Percentiles rank a stretch among this genome's conserved stretches.
phyloP scores from a whole-genome alignment of 345 rosid species.

The Lepidium africanum region DNA sequence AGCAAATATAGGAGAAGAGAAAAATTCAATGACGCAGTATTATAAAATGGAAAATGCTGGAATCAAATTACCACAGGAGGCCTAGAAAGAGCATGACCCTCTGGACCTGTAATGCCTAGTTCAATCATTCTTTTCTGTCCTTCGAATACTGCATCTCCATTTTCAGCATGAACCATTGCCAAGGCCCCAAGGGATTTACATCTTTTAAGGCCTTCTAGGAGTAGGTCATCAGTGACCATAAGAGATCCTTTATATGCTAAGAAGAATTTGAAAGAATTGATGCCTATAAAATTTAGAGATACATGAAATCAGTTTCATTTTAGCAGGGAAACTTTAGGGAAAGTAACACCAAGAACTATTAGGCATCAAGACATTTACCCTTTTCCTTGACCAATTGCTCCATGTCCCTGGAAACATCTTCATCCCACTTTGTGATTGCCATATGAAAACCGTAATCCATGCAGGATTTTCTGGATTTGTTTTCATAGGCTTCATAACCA shows the following conservation, averaged over 20 bases:
- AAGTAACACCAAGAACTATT: neutral
- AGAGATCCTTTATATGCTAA: slow-evolving; percentile 85
- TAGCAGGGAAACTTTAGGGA: neutral
- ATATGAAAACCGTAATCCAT: slow-evolving; percentile 99
- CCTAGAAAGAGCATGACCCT: slow-evolving; percentile 94
- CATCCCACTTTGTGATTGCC: slow-evolving; percentile 95
- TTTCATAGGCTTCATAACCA: slow-evolving; percentile 65
- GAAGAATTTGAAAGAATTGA: slow-evolving; percentile 98
- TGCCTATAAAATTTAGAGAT: slow-evolving; percentile 39
- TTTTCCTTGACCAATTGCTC: slow-evolving; percentile 80
- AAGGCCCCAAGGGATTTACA: slow-evolving; percentile 96
- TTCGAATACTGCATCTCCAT: slow-evolving; percentile 94
- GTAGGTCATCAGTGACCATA: slow-evolving; percentile 82
- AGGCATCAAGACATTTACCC: slow-evolving; percentile 34
- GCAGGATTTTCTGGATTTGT: slow-evolving; percentile 62
- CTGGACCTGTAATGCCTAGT: slow-evolving; percentile 94
- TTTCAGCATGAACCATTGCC: slow-evolving; percentile 99
- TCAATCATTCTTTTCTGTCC: slow-evolving; percentile 91
- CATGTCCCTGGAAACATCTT: slow-evolving; percentile 74
- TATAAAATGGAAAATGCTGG: neutral
- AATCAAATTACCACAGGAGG: slow-evolving; percentile 66
- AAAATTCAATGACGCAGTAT: neutral
- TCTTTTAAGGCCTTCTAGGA: slow-evolving; percentile 68
- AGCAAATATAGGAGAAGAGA: neutral
- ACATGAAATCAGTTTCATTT: neutral